Conservation (phyloP, 2,329 filamentous ascomycete genomes). For the Pyricularia sp. region DNA sequence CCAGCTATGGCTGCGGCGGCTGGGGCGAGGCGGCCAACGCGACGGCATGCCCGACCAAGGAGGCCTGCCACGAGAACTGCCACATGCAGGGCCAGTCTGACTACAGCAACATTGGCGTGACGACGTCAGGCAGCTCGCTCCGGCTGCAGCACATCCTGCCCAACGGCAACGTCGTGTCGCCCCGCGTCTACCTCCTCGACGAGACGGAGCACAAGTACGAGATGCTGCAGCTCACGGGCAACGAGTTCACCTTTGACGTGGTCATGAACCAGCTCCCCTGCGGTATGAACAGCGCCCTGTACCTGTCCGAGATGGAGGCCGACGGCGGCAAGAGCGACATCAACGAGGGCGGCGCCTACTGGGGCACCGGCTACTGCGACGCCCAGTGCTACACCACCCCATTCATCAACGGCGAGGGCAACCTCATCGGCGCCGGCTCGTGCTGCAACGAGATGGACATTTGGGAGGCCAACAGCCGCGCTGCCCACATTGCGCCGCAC, state of each 20-base stretch:
- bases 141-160: constrained; percentile 8
- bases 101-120: constrained; percentile 8
- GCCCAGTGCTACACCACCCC: constrained; percentile 43
- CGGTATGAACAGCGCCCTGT: constrained; percentile 55
- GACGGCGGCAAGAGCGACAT: constrained; percentile 48
- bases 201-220: constrained; percentile 42
- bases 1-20: constrained; percentile 5
- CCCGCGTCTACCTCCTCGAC: constrained; percentile 48
- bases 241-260: constrained; percentile 55
- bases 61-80: constrained; percentile 10
- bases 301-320: constrained; percentile 45
- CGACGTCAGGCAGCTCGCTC: constrained; percentile 5
- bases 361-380: constrained; percentile 57
- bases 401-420: constrained; percentile 39
- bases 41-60: constrained; percentile 9
- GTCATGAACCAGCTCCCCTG: constrained; percentile 52
- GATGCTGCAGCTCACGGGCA: constrained; percentile 44
- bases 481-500: constrained; percentile 37
- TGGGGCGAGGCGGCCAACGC: constrained; percentile 4
- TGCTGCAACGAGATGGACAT: constrained; percentile 49
- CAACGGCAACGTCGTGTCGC: constrained; percentile 10
- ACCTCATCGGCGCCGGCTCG: constrained; percentile 30
- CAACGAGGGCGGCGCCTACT: constrained; percentile 48
- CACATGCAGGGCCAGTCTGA: constrained; percentile 8
- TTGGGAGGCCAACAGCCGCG: constrained; percentile 41